These are phyloP conservation scores for Leishmania amazonensis DNA, from an alignment of 208 protist genomes.

Conservation along the genomic window DNA sequence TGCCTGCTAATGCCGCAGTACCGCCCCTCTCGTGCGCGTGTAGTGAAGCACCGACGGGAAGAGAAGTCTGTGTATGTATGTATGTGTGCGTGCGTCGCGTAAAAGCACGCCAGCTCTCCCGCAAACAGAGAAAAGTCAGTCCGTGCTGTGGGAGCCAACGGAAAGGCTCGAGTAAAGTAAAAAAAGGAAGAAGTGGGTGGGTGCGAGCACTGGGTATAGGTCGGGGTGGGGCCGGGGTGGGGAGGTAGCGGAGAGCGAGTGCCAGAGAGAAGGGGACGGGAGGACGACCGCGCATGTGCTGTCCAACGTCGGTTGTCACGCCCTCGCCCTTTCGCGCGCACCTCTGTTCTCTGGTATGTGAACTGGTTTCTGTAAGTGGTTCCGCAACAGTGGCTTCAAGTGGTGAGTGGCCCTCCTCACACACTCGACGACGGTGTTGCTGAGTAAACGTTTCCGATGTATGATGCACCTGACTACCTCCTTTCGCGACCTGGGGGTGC, in stretches of 20 bases:
- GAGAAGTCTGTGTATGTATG: too few species aligned
- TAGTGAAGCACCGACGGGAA: too few species aligned
- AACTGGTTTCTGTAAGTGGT: not conserved
- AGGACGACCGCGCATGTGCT: not conserved
- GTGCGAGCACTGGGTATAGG: not conserved
- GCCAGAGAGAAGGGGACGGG: not conserved
- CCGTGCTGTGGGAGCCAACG: not conserved
- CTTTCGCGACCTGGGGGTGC: not conserved
- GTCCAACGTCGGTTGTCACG: not conserved
- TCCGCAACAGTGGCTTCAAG: not conserved
- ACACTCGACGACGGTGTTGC: not conserved
- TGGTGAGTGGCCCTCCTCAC: conserved; percentile 7
- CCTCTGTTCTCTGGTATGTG: not conserved
- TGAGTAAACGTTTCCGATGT: not conserved
- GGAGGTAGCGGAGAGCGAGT: not conserved
- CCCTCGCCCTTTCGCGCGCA: not conserved
- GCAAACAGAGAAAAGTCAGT: not conserved
- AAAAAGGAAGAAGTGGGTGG: not conserved
- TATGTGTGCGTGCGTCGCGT: not conserved
- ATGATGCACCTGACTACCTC: not conserved
- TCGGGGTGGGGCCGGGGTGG: not conserved
- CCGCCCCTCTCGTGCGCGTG: too few species aligned
- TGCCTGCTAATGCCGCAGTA: too few species aligned
- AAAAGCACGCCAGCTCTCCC: not conserved
- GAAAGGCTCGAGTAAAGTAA: not conserved